Percentiles rank a stretch among this genome's conserved stretches.
Evolutionary conservation across 768 basidiomycete species (phyloP).

Genomic region (Phallus indusiatus): DNA sequence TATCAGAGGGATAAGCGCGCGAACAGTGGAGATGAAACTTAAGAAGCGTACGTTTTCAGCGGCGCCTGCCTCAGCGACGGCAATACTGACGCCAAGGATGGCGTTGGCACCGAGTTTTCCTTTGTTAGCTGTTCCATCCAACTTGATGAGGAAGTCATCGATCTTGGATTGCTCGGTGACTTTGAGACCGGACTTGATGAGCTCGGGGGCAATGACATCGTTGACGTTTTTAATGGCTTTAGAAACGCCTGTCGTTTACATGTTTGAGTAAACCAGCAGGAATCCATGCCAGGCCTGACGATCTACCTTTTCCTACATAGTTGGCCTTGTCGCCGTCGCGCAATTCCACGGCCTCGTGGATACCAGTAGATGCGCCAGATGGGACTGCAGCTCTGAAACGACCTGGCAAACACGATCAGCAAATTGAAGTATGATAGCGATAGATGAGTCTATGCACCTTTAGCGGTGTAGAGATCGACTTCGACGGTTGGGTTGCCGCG

Average conservation of each 20-base stretch:
- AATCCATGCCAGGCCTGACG: neutral
- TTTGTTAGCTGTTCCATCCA: slow-evolving; percentile 97
- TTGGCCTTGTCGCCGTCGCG: slow-evolving; percentile 89
- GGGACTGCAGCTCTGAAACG: slow-evolving; percentile 92
- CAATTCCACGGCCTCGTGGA: slow-evolving; percentile 97
- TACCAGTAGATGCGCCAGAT: slow-evolving; percentile 96
- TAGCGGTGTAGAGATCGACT: slow-evolving; percentile 80
- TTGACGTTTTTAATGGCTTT: slow-evolving; percentile 97
- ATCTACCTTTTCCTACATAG: slow-evolving; percentile 91
- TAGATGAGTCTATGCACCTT: slow-evolving; percentile 43
- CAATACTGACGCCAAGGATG: slow-evolving; percentile 97
- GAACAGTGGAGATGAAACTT: neutral
- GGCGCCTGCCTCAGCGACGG: slow-evolving; percentile 87
- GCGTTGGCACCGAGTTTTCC: slow-evolving; percentile 99
- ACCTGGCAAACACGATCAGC: slow-evolving; percentile 38
- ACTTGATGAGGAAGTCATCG: slow-evolving; percentile 96
- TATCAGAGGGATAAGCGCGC: neutral
- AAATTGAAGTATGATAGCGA: neutral
- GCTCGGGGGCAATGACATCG: slow-evolving; percentile 75
- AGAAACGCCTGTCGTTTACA: slow-evolving; percentile 53
- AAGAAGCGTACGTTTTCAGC: slow-evolving; percentile 57
- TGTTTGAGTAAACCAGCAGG: neutral
- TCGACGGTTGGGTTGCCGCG: slow-evolving; percentile 97
- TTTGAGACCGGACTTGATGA: slow-evolving; percentile 74
- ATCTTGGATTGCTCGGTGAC: slow-evolving; percentile 92